phyloP scores from a whole-genome alignment of 2,329 filamentous ascomycete species.

The Capronia epimyces region DNA sequence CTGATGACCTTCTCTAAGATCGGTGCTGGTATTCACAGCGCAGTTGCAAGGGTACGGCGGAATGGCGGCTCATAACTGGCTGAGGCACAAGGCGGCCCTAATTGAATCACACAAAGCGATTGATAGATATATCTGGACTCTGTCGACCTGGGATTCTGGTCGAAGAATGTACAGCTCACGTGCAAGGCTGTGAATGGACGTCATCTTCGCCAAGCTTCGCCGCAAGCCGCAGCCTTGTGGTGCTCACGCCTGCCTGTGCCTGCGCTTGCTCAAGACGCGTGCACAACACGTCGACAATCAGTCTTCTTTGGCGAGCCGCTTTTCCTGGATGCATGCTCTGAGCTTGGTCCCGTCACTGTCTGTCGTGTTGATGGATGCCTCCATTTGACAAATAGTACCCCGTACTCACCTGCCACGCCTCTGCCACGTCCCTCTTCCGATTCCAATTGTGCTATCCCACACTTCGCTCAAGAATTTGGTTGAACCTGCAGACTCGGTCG shows the following conservation, averaged over 20 bases:
- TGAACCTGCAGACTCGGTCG: background rate
- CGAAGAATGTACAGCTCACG: background rate
- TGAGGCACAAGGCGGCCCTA: too few relatives aligned
- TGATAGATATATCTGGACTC: too few relatives aligned
- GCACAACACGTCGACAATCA: background rate
- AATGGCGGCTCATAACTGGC: background rate
- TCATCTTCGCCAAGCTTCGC: background rate
- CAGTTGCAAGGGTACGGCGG: background rate
- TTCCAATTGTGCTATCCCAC: background rate
- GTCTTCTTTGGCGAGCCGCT: background rate
- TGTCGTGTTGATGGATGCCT: too few relatives aligned
- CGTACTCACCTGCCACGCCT: too few relatives aligned
- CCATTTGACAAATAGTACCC: too few relatives aligned
- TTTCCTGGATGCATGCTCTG: too few relatives aligned
- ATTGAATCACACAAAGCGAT: too few relatives aligned
- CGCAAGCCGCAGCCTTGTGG: background rate
- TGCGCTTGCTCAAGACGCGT: background rate
- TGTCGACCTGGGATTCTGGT: too few relatives aligned
- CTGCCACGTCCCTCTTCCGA: background rate
- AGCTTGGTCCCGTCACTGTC: background rate
- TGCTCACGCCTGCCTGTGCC: background rate
- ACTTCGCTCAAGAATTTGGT: background rate
- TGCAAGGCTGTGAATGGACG: conserved; percentile 1
- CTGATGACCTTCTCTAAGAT: background rate
- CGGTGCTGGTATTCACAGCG: background rate